A percentile compares a stretch with the other conserved stretches of the same genome.
These are phyloP conservation scores for Omphalotus guepiniiformis DNA, from an alignment of 768 basidiomycete genomes.

Conservation along the genomic window DNA sequence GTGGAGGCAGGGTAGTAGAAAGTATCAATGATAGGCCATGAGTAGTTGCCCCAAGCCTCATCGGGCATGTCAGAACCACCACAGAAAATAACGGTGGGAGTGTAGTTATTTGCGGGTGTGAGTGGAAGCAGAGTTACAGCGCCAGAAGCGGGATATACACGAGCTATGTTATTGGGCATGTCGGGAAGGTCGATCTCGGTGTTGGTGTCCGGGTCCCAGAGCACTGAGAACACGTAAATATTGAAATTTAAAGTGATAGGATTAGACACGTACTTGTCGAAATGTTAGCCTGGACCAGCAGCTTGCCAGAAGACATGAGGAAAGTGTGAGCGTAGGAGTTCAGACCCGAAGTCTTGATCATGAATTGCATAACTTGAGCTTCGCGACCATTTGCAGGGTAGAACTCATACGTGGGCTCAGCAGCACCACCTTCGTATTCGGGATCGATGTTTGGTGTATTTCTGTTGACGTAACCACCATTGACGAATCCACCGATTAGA, in stretches of 20 bases:
- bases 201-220: slow-evolving; percentile 54
- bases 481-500: slow-evolving; percentile 77
- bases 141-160: slow-evolving; percentile 88
- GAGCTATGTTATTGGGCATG: slow-evolving; percentile 70
- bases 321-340: slow-evolving; percentile 75
- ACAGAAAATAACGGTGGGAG: slow-evolving; percentile 83
- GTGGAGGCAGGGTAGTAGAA: slow-evolving; percentile 64
- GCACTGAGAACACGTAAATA: slow-evolving; percentile 23
- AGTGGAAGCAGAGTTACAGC: slow-evolving; percentile 88
- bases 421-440: slow-evolving; percentile 54
- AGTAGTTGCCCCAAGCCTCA: slow-evolving; percentile 71
- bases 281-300: slow-evolving; percentile 80
- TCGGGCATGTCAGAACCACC: slow-evolving; percentile 82
- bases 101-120: slow-evolving; percentile 85
- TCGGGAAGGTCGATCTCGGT: slow-evolving; percentile 58
- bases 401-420: slow-evolving; percentile 82
- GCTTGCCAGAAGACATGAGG: slow-evolving; percentile 70
- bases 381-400: slow-evolving; percentile 56
- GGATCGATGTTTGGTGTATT: slow-evolving; percentile 71
- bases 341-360: slow-evolving; percentile 67
- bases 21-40: slow-evolving; percentile 67
- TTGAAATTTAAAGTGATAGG: slow-evolving; percentile 5
- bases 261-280: slow-evolving; percentile 55
- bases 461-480: slow-evolving; percentile 76
- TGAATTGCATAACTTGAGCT: slow-evolving; percentile 58